phyloP scores from a whole-genome alignment of 2,329 filamentous ascomycete species.

The Colletotrichum caudatum region DNA sequence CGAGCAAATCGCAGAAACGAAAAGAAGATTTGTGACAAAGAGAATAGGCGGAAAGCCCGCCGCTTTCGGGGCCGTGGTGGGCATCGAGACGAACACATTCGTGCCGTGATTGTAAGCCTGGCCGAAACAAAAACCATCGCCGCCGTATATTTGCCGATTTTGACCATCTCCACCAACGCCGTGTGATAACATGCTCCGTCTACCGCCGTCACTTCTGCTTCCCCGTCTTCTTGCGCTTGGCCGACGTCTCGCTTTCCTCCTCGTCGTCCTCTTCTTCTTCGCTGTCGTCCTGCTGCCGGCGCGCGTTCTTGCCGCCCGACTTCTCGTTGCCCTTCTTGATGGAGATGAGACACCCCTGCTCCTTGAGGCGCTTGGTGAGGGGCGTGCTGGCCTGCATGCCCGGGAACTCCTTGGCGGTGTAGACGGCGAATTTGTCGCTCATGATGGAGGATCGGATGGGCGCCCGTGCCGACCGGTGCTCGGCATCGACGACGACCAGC shows the following conservation, averaged over 20 bases:
- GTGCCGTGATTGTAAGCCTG: background rate
- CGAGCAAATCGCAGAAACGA: conserved; percentile 7
- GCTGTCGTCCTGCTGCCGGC: conserved; percentile 56
- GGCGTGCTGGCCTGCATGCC: conserved; percentile 84
- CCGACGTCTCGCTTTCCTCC: conserved; percentile 44
- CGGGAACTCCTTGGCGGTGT: conserved; percentile 87
- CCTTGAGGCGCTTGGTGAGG: conserved; percentile 78
- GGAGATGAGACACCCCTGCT: conserved; percentile 85
- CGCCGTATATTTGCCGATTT: conserved; percentile 35
- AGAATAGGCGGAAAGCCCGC: background rate
- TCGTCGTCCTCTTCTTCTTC: conserved; percentile 62
- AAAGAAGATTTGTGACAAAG: conserved; percentile 14
- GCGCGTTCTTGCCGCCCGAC: conserved; percentile 51
- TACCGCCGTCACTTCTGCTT: conserved; percentile 31
- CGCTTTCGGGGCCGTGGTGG: conserved; percentile 1
- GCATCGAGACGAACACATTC: no score
- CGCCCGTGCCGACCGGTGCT: conserved; percentile 65
- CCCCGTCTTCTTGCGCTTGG: conserved; percentile 34
- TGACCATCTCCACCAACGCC: conserved; percentile 30
- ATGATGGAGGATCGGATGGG: conserved; percentile 65
- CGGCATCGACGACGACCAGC: conserved; percentile 75
- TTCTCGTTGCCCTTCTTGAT: conserved; percentile 88
- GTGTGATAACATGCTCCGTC: conserved; percentile 20
- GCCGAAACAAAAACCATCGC: conserved; percentile 25
- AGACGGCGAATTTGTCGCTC: conserved; percentile 82